Evolutionary conservation across 2,329 filamentous ascomycete species (phyloP).

Genomic region (Berkeleyomyces rouxiae): DNA sequence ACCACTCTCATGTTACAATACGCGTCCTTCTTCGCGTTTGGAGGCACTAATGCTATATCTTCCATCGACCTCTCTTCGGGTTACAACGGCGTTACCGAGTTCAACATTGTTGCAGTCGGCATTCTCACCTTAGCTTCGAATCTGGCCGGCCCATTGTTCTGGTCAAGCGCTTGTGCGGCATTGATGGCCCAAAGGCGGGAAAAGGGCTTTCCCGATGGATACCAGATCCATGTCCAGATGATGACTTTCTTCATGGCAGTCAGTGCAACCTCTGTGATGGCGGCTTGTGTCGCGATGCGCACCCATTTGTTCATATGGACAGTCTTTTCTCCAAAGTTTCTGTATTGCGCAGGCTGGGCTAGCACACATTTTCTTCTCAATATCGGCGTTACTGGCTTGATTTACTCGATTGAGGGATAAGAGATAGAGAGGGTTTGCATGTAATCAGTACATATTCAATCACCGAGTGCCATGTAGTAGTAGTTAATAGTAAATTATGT

Average conservation of each 20-base stretch:
- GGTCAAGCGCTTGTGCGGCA: conserved; percentile 50
- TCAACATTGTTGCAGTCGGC: conserved; percentile 68
- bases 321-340: conserved; percentile 90
- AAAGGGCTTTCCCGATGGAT: conserved; percentile 18
- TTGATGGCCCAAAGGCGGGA: conserved; percentile 30
- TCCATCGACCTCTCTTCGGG: conserved; percentile 88
- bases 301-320: conserved; percentile 97
- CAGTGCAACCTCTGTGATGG: conserved; percentile 62
- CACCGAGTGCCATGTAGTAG: not conserved
- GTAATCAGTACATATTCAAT: not conserved
- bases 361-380: conserved; percentile 67
- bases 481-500: not conserved
- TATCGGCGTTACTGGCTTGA: conserved; percentile 39
- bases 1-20: conserved; percentile 64
- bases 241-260: conserved; percentile 54
- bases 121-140: conserved; percentile 74
- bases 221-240: conserved; percentile 38
- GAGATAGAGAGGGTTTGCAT: not conserved
- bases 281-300: conserved; percentile 64
- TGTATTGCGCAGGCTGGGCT: conserved; percentile 87
- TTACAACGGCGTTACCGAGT: conserved; percentile 78
- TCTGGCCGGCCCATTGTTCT: conserved; percentile 85
- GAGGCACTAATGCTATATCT: conserved; percentile 86
- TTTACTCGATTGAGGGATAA: conserved; percentile 25
- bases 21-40: conserved; percentile 74